These are phyloP conservation scores for Hyaloscypha variabilis DNA, from an alignment of 495 filamentous ascomycete genomes.

Conservation along the genomic window DNA sequence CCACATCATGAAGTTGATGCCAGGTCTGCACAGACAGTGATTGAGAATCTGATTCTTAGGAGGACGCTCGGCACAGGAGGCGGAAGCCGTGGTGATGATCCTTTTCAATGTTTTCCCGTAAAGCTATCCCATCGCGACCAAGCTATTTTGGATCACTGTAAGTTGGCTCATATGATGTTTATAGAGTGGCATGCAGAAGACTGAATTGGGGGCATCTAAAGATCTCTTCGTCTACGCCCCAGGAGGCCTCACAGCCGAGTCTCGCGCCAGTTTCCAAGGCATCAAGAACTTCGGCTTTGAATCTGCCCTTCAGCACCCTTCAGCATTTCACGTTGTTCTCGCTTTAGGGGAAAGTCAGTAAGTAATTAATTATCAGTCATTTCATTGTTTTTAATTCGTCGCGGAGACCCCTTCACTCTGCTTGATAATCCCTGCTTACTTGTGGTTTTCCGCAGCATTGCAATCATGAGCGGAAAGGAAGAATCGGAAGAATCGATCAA, in stretches of 20 bases:
- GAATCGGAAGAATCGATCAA: constrained; percentile 10
- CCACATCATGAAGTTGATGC: neutral
- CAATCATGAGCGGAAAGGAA: constrained; percentile 4
- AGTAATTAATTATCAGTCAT: neutral
- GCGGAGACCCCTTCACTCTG: neutral
- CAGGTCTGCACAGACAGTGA: neutral
- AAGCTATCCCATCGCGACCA: neutral
- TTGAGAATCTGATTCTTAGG: neutral
- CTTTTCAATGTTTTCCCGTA: constrained; percentile 15
- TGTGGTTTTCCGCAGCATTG: neutral
- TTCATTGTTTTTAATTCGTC: neutral
- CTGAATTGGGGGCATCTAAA: constrained; percentile 3
- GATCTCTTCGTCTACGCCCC: constrained; percentile 16
- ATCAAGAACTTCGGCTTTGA: constrained; percentile 19
- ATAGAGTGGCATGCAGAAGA: neutral
- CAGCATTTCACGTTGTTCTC: constrained; percentile 18
- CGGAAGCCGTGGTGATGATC: neutral
- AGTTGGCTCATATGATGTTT: neutral
- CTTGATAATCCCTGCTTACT: neutral
- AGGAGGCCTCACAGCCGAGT: neutral
- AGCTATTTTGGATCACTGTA: constrained; percentile 20
- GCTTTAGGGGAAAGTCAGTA: constrained; percentile 1
- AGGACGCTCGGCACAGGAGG: constrained; percentile 1
- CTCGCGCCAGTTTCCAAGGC: constrained; percentile 7
- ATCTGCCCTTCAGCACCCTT: constrained; percentile 1